phyloP scores from a whole-genome alignment of 306 rosid genomes.

The Glycine soja region DNA sequence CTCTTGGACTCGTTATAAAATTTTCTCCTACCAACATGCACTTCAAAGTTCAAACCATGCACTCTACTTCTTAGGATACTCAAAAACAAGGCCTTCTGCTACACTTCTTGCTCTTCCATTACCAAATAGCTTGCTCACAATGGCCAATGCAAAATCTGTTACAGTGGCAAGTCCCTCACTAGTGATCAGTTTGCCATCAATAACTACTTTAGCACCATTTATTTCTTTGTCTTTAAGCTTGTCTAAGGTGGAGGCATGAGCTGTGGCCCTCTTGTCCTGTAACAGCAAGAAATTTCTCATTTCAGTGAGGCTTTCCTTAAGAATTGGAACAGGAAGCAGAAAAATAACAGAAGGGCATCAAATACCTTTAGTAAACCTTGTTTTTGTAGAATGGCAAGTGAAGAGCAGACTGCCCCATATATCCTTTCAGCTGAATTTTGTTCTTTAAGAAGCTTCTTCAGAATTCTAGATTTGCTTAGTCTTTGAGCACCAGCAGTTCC shows the following conservation, averaged over 20 bases:
- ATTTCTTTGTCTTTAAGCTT: constrained; percentile 54
- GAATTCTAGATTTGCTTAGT: constrained; percentile 75
- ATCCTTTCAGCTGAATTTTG: constrained; percentile 75
- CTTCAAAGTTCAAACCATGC: not conserved
- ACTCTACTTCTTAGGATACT: constrained; percentile 66
- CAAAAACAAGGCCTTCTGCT: constrained; percentile 90
- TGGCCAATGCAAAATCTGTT: constrained; percentile 76
- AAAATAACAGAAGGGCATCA: constrained; percentile 11
- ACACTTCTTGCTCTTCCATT: constrained; percentile 93
- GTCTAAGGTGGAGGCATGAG: constrained; percentile 61
- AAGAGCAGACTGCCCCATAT: constrained; percentile 81
- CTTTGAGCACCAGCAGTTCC: constrained; percentile 68
- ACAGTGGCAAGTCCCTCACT: constrained; percentile 77
- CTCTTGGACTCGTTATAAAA: not conserved
- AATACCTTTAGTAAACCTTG: constrained; percentile 91
- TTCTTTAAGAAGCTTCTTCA: constrained; percentile 83
- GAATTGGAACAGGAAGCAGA: constrained; percentile 30
- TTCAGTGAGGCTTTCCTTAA: constrained; percentile 20
- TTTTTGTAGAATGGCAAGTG: constrained; percentile 66
- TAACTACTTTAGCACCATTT: constrained; percentile 69
- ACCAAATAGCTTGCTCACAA: constrained; percentile 83
- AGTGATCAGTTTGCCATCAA: constrained; percentile 91
- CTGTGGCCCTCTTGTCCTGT: constrained; percentile 75
- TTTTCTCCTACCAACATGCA: constrained; percentile 29
- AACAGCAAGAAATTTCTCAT: constrained; percentile 24